Evolutionary conservation across 768 basidiomycete genomes (phyloP).

Genomic region (Mycena sanguinolenta): DNA sequence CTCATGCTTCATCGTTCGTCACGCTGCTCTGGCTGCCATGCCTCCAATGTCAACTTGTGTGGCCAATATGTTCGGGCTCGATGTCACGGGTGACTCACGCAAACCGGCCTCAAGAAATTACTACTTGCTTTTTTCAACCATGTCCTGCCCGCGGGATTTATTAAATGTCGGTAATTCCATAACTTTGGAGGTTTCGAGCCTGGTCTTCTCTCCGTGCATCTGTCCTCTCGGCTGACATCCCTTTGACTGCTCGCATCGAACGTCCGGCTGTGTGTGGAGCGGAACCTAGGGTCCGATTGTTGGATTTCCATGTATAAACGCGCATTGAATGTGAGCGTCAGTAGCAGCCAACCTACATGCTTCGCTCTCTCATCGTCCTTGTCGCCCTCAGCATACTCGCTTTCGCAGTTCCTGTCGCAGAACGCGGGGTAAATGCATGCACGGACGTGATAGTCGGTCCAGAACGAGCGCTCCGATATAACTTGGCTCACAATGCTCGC

Average conservation of each 20-base stretch:
- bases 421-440: slow-evolving; percentile 23
- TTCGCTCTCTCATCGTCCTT: slow-evolving; percentile 15
- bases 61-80: not conserved
- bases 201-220: not conserved
- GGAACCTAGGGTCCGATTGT: not conserved
- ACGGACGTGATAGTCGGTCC: slow-evolving; percentile 25
- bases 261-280: not conserved
- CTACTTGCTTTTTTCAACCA: too few relatives aligned
- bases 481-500: not conserved
- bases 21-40: too few relatives aligned
- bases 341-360: slow-evolving; percentile 6
- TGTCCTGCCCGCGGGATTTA: too few relatives aligned
- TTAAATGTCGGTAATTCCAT: too few relatives aligned
- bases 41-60: too few relatives aligned
- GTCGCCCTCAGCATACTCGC: slow-evolving; percentile 11
- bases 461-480: not conserved
- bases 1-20: not conserved
- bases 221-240: not conserved
- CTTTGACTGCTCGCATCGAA: not conserved
- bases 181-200: too few relatives aligned
- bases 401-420: slow-evolving; percentile 14
- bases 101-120: too few relatives aligned
- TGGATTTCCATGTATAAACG: not conserved
- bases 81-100: not conserved
- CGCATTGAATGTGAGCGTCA: not conserved